Conservation (phyloP, 2,329 filamentous ascomycete genomes). For the Fusarium phyllophilum region DNA sequence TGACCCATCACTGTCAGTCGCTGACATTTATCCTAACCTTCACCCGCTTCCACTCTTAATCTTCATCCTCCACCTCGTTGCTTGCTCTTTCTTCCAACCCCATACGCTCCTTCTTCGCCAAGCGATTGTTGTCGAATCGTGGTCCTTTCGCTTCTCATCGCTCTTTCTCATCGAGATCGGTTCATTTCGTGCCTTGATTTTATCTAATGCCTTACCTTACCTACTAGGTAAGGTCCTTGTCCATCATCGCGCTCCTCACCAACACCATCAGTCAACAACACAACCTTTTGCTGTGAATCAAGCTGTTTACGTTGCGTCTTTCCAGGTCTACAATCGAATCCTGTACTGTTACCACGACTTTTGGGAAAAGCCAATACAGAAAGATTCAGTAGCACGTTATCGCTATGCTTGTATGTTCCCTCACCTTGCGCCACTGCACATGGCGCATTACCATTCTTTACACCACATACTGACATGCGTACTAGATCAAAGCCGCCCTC, state of each 20-base stretch:
- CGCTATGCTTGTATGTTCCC: slow-evolving; percentile 43
- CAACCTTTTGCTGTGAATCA: slow-evolving; percentile 7
- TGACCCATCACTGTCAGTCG: slow-evolving; percentile 13
- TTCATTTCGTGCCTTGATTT: slow-evolving; percentile 15
- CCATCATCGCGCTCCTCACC: neutral
- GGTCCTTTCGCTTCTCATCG: slow-evolving; percentile 36
- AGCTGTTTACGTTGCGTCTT: slow-evolving; percentile 3
- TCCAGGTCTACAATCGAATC: neutral
- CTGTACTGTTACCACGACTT: slow-evolving; percentile 9
- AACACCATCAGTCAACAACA: slow-evolving; percentile 8
- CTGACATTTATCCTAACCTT: slow-evolving; percentile 6
- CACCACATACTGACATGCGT: slow-evolving; percentile 22
- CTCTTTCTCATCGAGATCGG: slow-evolving; percentile 31
- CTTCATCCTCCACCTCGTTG: neutral
- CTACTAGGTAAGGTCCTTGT: neutral
- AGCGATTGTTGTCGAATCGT: slow-evolving; percentile 13
- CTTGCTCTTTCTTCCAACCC: slow-evolving; percentile 17
- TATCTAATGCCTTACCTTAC: neutral
- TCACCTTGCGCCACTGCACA: neutral
- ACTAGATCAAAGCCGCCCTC: slow-evolving; percentile 56
- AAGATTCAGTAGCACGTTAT: slow-evolving; percentile 12
- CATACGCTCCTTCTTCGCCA: slow-evolving; percentile 32
- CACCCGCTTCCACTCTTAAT: slow-evolving; percentile 2
- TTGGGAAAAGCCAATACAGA: slow-evolving; percentile 13
- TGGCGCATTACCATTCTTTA: neutral